Evolutionary conservation across 306 rosid genomes (phyloP), one percentile per base, ranked within the genome.

Genomic region (Lathyrus sativus): DNA sequence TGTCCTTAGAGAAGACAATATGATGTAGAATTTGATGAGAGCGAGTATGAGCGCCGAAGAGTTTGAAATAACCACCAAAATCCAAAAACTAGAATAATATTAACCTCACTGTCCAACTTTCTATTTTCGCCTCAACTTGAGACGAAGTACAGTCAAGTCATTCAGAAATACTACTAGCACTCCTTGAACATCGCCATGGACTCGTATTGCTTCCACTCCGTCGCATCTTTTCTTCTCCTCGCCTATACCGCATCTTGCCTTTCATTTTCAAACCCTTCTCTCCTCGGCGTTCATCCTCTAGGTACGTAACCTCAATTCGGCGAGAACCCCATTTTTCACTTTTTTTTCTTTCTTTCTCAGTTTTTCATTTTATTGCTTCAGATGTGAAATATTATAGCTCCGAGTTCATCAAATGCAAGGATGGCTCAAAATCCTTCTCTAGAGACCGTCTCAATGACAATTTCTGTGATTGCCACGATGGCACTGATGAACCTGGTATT

Each of bases 401-500:
- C 14, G 80, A 78, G 62, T 76, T 79, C 67, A 88, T 92, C 68
- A 74, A 76, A 56, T 92, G 98, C 84, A 92, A 70, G 86, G 96
- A 88, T 63, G 83, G 85, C 35, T 83, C 89, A 43, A 88, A 84
- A 76, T 86, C 86, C 9, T 86, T 92, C 82, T 60, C 77, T 70
- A 79, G 85, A 72, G 84, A 88, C 59, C 96, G 93, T 64, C 88
- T 92, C 65, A 90, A 92, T 44, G 96, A 88, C 62, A 38, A 92
- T 74, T 90, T 79, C 81, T 92, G 96, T 12, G 98, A 90, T 59
- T 92, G 98, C 74, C 60, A 74, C 43, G 96, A 92, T 80, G 96
- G 96, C 29, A 90, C 98, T 10, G 96, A 92, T 76, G 98, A 92
- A 69, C 96, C 96, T 8, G 98, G 96, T 87, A 79, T 53, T 44